These are phyloP conservation scores for Miscanthus lutarioriparius DNA, from an alignment of 176 grass and related monocot genomes.

Conservation along the genomic window DNA sequence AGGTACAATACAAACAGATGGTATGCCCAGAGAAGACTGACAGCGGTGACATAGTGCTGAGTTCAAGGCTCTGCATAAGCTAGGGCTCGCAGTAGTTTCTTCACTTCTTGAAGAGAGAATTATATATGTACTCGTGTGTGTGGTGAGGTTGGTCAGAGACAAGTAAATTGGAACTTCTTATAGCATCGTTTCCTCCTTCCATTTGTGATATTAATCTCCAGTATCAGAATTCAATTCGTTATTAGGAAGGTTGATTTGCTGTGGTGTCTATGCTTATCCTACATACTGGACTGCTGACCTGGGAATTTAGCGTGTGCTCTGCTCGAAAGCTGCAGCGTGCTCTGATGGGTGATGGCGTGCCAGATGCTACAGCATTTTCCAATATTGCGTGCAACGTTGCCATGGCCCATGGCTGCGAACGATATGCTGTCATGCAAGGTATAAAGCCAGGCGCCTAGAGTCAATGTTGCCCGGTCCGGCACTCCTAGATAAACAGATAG, in stretches of 20 bases:
- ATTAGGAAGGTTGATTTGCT: constrained; percentile 24
- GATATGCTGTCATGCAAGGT: no score
- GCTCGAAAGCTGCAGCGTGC: background rate
- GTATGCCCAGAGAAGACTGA: background rate
- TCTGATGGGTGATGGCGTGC: background rate
- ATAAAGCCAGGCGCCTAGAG: background rate
- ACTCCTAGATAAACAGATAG: background rate
- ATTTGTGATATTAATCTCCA: background rate
- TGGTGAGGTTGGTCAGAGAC: background rate
- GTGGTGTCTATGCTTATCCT: constrained; percentile 26
- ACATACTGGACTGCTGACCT: background rate
- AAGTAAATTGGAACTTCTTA: background rate
- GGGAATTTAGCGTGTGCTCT: background rate
- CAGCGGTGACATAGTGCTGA: background rate
- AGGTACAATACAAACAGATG: constrained; percentile 9
- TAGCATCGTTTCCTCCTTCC: background rate
- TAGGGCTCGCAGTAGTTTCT: background rate
- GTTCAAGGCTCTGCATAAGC: background rate
- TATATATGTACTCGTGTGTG: constrained; percentile 25
- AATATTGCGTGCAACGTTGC: background rate
- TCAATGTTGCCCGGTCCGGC: background rate
- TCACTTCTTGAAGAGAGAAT: constrained; percentile 6
- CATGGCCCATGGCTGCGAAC: background rate
- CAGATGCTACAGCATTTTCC: background rate
- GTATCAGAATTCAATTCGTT: background rate